Percentiles rank a stretch among this genome's conserved stretches.
Evolutionary conservation across 1,139 yeast genomes (phyloP).

Genomic region (Eremothecium sinecaudum): DNA sequence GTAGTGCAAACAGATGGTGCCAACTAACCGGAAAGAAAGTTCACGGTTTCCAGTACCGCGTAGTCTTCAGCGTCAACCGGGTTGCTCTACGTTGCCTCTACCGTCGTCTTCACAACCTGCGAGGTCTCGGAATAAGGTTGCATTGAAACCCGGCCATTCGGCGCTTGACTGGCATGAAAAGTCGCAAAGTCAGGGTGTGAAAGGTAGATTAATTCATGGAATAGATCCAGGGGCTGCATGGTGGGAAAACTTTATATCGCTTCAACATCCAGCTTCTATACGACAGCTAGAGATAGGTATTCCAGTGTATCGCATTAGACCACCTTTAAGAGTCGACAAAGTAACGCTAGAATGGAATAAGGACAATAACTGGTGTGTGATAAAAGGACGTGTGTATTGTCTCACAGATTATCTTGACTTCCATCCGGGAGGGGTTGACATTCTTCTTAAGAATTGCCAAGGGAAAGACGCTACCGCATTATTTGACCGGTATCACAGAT

Average conservation of each 20-base stretch:
- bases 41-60: no score
- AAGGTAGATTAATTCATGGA: conserved; percentile 20
- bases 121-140: conserved; percentile 21
- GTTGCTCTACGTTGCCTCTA: conserved; percentile 9
- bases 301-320: conserved; percentile 22
- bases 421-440: conserved; percentile 89
- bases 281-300: conserved; percentile 14
- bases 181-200: conserved; percentile 12
- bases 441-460: conserved; percentile 61
- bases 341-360: conserved; percentile 56
- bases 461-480: conserved; percentile 78
- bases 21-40: no score
- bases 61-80: conserved; percentile 8
- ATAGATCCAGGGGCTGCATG: conserved; percentile 9
- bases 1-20: no score
- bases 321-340: conserved; percentile 45
- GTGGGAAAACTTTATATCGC: conserved; percentile 5
- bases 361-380: conserved; percentile 79
- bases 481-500: conserved; percentile 73
- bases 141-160: conserved; percentile 28
- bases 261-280: conserved; percentile 14
- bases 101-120: background rate
- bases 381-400: conserved; percentile 76
- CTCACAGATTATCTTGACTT: conserved; percentile 71
- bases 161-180: conserved; percentile 29